Evolutionary conservation across 129 eudicot species (phyloP).

Genomic region (Arctium minus): DNA sequence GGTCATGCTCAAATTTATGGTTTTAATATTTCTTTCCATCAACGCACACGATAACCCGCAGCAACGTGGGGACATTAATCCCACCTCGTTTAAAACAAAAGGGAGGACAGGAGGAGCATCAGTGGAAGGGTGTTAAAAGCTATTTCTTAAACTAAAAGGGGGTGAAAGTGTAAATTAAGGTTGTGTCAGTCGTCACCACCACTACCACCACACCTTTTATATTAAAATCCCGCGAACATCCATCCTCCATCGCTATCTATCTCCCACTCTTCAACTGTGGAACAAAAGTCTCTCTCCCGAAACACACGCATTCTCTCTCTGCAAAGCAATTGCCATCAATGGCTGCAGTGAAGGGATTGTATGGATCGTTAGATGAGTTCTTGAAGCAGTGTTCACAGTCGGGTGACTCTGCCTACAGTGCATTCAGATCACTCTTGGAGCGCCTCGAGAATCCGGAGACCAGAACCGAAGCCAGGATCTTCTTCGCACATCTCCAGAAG

Average conservation of each 20-base stretch:
- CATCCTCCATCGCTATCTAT: not conserved
- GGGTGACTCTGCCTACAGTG: slow-evolving; percentile 85
- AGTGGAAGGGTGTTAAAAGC: not conserved
- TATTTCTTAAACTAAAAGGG: not conserved
- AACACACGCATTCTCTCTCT: slow-evolving; percentile 2
- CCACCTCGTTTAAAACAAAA: too few relatives aligned
- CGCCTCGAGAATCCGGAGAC: slow-evolving; percentile 80
- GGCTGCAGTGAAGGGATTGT: slow-evolving; percentile 37
- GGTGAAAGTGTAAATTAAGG: not conserved
- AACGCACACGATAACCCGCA: not conserved
- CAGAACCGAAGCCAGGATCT: slow-evolving; percentile 73
- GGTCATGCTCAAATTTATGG: too few relatives aligned
- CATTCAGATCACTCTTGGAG: slow-evolving; percentile 79
- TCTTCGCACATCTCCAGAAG: slow-evolving; percentile 76
- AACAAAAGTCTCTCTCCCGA: not conserved
- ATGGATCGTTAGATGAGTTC: slow-evolving; percentile 64
- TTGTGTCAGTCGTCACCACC: not conserved
- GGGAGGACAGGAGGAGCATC: not conserved
- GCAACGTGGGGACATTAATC: too few relatives aligned
- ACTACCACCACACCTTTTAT: not conserved
- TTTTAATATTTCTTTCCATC: too few relatives aligned
- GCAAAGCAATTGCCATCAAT: slow-evolving; percentile 10
- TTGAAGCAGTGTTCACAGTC: slow-evolving; percentile 64
- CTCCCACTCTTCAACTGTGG: slow-evolving; percentile 1
- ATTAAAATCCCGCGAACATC: not conserved